Percentiles rank a stretch among this genome's conserved stretches.
Conservation (phyloP, 1,139 yeast species). For the Pichia sp. region DNA sequence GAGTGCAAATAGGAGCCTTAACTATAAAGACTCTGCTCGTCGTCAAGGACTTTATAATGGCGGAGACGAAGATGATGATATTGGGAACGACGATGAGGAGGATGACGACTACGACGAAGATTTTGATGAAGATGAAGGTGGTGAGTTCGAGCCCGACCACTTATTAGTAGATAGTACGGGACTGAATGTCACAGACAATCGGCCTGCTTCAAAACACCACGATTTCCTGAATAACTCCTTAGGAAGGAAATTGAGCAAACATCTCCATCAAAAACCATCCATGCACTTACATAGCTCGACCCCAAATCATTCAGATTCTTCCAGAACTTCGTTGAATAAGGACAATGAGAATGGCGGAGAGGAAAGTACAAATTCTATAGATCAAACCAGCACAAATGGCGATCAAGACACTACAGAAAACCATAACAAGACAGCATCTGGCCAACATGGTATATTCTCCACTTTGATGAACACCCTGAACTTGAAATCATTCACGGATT, state of each 20-base stretch:
- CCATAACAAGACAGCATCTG: background rate
- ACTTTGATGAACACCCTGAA: constrained; percentile 27
- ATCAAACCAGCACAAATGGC: background rate
- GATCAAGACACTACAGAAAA: background rate
- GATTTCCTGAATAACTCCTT: background rate
- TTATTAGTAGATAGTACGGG: background rate
- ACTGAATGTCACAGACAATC: background rate
- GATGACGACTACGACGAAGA: constrained; percentile 2
- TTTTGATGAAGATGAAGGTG: constrained; percentile 11
- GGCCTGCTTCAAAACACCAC: constrained; percentile 1
- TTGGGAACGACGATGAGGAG: constrained; percentile 2
- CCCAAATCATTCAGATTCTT: constrained; percentile 11
- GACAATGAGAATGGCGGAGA: background rate
- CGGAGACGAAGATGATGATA: constrained; percentile 7
- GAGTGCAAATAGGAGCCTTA: background rate
- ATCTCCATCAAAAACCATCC: constrained; percentile 1
- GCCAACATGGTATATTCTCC: constrained; percentile 23
- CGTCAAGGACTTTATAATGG: background rate
- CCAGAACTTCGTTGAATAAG: background rate
- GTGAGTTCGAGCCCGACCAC: constrained; percentile 7
- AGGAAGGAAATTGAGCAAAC: background rate
- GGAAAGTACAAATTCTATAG: background rate
- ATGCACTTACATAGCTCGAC: constrained; percentile 11
- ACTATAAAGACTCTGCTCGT: background rate
- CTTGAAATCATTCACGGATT: constrained; percentile 23